A percentile compares a stretch with the other conserved stretches of the same genome.
These are phyloP conservation scores for Lolium perenne DNA, from an alignment of 176 grass and related monocot species.

Conservation along the genomic window DNA sequence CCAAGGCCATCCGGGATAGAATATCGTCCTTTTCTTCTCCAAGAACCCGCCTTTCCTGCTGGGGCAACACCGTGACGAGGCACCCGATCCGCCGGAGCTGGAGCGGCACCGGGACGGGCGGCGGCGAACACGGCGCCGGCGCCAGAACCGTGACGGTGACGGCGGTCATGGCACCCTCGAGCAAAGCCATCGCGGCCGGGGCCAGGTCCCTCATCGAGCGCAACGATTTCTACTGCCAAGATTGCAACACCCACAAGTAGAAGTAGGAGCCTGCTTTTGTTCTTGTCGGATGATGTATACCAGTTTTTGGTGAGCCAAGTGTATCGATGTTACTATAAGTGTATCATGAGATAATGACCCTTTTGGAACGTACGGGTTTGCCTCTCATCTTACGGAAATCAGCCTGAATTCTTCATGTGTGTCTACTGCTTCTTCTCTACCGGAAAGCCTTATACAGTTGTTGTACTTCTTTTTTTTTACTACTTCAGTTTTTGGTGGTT, in stretches of 20 bases:
- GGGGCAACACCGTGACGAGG: not conserved
- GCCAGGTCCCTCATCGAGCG: slow-evolving; percentile 44
- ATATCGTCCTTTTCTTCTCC: slow-evolving; percentile 4
- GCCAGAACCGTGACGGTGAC: not conserved
- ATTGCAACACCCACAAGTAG: slow-evolving; percentile 53
- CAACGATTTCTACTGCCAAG: slow-evolving; percentile 64
- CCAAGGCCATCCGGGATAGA: slow-evolving; percentile 26
- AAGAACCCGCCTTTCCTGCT: slow-evolving; percentile 26
- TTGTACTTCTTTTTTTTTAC: not conserved
- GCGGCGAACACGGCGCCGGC: not conserved
- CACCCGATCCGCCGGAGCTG: slow-evolving; percentile 21
- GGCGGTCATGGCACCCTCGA: not conserved
- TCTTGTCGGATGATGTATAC: not conserved
- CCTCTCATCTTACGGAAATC: not conserved
- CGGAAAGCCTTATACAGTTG: not conserved
- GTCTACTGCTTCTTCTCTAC: not conserved
- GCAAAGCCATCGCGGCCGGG: not conserved
- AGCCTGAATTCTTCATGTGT: not conserved
- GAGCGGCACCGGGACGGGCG: not conserved
- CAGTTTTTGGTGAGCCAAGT: not conserved
- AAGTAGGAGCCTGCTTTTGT: not conserved
- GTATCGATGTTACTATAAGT: not conserved
- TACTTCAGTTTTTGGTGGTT: no score
- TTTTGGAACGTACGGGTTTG: not conserved
- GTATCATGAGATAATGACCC: not conserved